Conservation (phyloP, 2,329 filamentous ascomycete species). For the Aspergillus niger region DNA sequence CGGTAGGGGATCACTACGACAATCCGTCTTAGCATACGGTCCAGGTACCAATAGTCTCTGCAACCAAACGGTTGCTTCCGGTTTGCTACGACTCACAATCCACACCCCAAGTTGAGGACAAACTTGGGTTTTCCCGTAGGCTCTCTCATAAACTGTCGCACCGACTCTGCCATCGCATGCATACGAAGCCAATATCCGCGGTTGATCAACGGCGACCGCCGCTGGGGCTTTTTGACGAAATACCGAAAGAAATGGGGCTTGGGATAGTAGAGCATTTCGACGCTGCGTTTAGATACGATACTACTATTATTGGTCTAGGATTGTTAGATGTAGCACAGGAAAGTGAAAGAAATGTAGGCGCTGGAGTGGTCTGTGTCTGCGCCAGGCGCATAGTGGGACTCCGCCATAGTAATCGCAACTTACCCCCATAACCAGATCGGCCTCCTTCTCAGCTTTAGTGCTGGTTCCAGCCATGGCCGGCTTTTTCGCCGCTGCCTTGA, state of each 20-base stretch:
- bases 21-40: conserved; percentile 30
- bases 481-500: conserved; percentile 22
- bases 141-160: conserved; percentile 70
- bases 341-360: not conserved
- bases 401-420: conserved; percentile 25
- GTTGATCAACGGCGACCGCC: conserved; percentile 86
- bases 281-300: conserved; percentile 88
- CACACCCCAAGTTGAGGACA: conserved; percentile 83
- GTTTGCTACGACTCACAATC: conserved; percentile 67
- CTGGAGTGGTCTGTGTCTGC: conserved; percentile 4
- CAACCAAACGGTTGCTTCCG: conserved; percentile 4
- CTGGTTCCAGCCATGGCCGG: conserved; percentile 20
- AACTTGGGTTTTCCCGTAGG: conserved; percentile 63
- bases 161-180: conserved; percentile 74
- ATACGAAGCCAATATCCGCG: conserved; percentile 86
- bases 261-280: conserved; percentile 83
- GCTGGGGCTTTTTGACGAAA: conserved; percentile 81
- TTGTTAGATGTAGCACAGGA: not conserved
- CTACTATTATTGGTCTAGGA: conserved; percentile 82
- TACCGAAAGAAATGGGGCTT: conserved; percentile 83
- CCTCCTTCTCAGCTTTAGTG: conserved; percentile 44
- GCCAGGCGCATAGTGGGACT: conserved; percentile 8
- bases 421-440: conserved; percentile 58
- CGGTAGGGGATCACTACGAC: conserved; percentile 75
- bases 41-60: conserved; percentile 2